Conservation (phyloP, 2,329 filamentous ascomycete species). For the Colletotrichum gloeosporioides region DNA sequence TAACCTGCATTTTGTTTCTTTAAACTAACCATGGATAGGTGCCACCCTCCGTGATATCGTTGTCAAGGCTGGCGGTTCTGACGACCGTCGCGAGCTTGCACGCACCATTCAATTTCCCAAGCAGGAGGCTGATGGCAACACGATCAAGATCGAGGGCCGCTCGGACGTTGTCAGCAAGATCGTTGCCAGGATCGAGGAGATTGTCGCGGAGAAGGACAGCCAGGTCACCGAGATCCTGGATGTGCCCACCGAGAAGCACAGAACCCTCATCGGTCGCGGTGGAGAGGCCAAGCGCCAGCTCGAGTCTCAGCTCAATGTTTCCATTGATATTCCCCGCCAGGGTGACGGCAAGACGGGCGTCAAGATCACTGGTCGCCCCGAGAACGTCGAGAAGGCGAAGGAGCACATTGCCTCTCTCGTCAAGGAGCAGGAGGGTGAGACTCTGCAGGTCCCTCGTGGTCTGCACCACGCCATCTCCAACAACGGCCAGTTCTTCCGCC, state of each 20-base stretch:
- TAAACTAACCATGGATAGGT: constrained; percentile 61
- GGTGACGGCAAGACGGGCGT: constrained; percentile 83
- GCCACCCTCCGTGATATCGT: constrained; percentile 88
- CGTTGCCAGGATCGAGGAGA: constrained; percentile 77
- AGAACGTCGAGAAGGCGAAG: constrained; percentile 84
- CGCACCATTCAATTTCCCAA: constrained; percentile 95
- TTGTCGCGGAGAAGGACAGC: constrained; percentile 83
- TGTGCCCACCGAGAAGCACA: constrained; percentile 88
- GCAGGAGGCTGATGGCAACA: constrained; percentile 80
- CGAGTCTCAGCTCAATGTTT: constrained; percentile 85
- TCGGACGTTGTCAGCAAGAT: constrained; percentile 89
- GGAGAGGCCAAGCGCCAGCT: constrained; percentile 86
- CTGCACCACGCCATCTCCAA: constrained; percentile 87
- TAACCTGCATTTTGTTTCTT: neutral
- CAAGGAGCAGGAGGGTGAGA: constrained; percentile 89
- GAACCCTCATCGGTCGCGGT: constrained; percentile 87
- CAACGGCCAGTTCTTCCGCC: constrained; percentile 92
- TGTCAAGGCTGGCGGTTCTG: constrained; percentile 84
- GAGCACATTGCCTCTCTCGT: constrained; percentile 79
- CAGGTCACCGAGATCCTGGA: constrained; percentile 82
- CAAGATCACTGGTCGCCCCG: constrained; percentile 81
- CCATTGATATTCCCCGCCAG: constrained; percentile 90
- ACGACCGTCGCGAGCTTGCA: constrained; percentile 82
- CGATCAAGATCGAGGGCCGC: constrained; percentile 88
- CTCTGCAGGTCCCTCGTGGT: constrained; percentile 79